phyloP scores from a whole-genome alignment of 2,329 filamentous ascomycete species.

The Blastomyces gilchristii region DNA sequence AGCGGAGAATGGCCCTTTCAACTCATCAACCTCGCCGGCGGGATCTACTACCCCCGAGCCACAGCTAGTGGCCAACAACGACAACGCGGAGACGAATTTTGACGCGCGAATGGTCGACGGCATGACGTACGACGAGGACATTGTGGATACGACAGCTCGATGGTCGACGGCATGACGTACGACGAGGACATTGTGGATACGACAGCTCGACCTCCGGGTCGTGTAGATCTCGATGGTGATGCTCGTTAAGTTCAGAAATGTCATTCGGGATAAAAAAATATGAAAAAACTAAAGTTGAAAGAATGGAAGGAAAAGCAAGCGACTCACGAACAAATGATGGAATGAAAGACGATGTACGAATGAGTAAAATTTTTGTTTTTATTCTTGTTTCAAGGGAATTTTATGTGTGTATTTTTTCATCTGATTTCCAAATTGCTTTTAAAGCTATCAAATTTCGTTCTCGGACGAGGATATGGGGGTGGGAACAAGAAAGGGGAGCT shows the following conservation, averaged over 20 bases:
- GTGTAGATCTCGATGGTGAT: conserved; percentile 28
- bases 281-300: not conserved
- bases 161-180: conserved; percentile 54
- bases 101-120: conserved; percentile 60
- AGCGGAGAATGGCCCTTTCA: conserved; percentile 38
- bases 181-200: conserved; percentile 55
- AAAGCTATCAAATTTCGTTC: not conserved
- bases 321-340: not conserved
- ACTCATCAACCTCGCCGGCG: conserved; percentile 24
- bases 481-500: not conserved
- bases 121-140: conserved; percentile 49
- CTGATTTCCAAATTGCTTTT: not conserved
- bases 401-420: not conserved
- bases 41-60: conserved; percentile 34
- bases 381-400: not conserved
- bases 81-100: conserved; percentile 26
- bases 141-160: conserved; percentile 40
- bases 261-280: not conserved
- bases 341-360: not conserved
- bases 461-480: not conserved
- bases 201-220: conserved; percentile 49
- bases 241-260: not conserved
- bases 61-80: conserved; percentile 31
- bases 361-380: not conserved
- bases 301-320: not conserved